These are phyloP conservation scores for Lentinula raphanica DNA, from an alignment of 768 basidiomycete species.

Conservation along the genomic window DNA sequence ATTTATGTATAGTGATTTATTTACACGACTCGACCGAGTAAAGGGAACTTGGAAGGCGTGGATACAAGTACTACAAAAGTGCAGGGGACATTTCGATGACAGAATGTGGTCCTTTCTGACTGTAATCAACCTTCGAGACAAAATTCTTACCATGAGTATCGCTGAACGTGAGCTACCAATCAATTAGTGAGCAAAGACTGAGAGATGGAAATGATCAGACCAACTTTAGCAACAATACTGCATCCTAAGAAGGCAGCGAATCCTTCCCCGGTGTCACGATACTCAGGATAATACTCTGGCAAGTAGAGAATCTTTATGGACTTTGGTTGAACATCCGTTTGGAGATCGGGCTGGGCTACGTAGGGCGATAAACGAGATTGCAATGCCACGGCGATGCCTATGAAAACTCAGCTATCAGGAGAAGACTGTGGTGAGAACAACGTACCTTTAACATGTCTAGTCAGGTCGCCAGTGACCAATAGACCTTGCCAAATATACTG, in stretches of 20 bases:
- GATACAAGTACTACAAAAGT: constrained; percentile 57
- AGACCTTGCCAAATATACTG: constrained; percentile 74
- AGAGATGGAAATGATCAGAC: constrained; percentile 7
- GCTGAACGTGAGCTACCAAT: constrained; percentile 69
- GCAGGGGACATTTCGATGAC: constrained; percentile 77
- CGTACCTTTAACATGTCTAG: constrained; percentile 66
- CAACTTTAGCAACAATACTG: constrained; percentile 81
- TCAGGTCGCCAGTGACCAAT: constrained; percentile 76
- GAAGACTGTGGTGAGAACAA: constrained; percentile 7
- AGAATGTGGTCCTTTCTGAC: constrained; percentile 63
- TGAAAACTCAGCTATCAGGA: neutral
- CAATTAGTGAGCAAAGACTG: constrained; percentile 5
- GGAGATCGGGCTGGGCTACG: constrained; percentile 57
- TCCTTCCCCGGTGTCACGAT: constrained; percentile 78
- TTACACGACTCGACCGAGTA: too few relatives aligned
- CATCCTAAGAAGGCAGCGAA: constrained; percentile 77
- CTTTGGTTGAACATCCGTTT: constrained; percentile 70
- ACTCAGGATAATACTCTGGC: constrained; percentile 91
- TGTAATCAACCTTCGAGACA: constrained; percentile 77
- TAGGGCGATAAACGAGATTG: constrained; percentile 67
- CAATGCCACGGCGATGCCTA: constrained; percentile 63
- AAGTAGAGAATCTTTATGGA: constrained; percentile 56
- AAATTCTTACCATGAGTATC: constrained; percentile 64
- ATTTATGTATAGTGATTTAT: too few relatives aligned
- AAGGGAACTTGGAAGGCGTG: too few relatives aligned